Evolutionary conservation across 257 asterid species (phyloP).

Genomic region (Salvia rosmarinus): DNA sequence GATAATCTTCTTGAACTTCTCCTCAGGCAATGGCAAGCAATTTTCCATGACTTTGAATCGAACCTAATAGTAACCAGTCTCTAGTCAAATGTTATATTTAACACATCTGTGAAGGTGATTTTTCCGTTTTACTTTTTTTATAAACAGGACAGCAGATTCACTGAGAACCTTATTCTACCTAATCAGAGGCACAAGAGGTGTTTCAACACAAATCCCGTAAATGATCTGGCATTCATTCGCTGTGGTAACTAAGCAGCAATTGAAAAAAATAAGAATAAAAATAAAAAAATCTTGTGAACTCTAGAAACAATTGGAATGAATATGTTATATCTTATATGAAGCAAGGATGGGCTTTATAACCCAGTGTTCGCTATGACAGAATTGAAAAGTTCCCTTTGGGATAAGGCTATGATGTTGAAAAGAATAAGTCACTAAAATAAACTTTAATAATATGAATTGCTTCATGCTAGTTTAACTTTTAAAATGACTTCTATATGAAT

Average conservation of each 20-base stretch:
- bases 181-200: constrained; percentile 1
- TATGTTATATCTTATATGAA: background rate
- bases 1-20: constrained; percentile 69
- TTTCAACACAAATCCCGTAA: no score
- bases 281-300: background rate
- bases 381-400: background rate
- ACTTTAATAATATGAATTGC: background rate
- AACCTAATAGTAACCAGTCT: constrained; percentile 54
- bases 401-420: no score
- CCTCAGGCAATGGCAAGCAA: constrained; percentile 84
- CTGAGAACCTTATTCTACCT: constrained; percentile 22
- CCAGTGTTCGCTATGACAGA: no score
- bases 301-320: background rate
- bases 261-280: background rate
- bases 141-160: background rate
- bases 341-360: background rate
- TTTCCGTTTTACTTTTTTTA: background rate
- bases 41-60: constrained; percentile 62
- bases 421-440: background rate
- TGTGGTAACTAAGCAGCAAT: background rate
- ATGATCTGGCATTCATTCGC: background rate
- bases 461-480: background rate
- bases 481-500: background rate
- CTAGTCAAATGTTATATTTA: constrained; percentile 27
- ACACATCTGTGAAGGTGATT: background rate